Conservation (phyloP, 768 basidiomycete species). For the Rickenella mellea region DNA sequence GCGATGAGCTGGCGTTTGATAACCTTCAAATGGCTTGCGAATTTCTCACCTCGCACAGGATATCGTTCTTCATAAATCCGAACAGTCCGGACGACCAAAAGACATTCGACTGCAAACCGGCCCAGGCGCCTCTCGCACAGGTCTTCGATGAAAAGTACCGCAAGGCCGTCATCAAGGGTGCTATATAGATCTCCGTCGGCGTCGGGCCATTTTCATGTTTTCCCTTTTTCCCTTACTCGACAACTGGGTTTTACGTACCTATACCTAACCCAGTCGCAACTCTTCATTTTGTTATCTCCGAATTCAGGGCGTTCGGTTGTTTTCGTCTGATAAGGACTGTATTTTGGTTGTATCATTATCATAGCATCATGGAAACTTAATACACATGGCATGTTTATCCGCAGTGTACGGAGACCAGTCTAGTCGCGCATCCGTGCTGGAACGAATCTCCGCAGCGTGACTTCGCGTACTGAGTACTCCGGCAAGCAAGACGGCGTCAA, state of each 20-base stretch:
- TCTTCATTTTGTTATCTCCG: no score
- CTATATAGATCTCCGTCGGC: conserved; percentile 46
- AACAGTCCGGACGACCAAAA: conserved; percentile 52
- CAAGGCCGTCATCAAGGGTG: conserved; percentile 86
- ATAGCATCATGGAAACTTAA: no score
- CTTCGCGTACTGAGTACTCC: conserved; percentile 77
- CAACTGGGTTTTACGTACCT: no score
- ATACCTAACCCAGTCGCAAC: no score
- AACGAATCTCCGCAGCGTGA: conserved; percentile 75
- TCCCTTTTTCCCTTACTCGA: conserved; percentile 8
- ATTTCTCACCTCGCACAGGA: conserved; percentile 66
- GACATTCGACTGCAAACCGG: conserved; percentile 62
- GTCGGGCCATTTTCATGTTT: conserved; percentile 4
- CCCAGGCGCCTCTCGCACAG: conserved; percentile 44
- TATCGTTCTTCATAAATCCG: conserved; percentile 57
- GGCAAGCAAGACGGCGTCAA: conserved; percentile 65
- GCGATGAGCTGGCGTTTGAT: conserved; percentile 81
- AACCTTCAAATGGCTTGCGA: conserved; percentile 45
- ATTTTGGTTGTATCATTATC: no score
- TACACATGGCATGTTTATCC: no score
- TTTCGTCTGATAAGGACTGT: no score
- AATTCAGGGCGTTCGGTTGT: background rate
- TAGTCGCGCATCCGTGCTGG: conserved; percentile 90
- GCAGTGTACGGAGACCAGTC: no score
- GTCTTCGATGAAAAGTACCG: conserved; percentile 75